Conservation (phyloP, 805 yeast species). For the Cyberlindnera japonica region DNA sequence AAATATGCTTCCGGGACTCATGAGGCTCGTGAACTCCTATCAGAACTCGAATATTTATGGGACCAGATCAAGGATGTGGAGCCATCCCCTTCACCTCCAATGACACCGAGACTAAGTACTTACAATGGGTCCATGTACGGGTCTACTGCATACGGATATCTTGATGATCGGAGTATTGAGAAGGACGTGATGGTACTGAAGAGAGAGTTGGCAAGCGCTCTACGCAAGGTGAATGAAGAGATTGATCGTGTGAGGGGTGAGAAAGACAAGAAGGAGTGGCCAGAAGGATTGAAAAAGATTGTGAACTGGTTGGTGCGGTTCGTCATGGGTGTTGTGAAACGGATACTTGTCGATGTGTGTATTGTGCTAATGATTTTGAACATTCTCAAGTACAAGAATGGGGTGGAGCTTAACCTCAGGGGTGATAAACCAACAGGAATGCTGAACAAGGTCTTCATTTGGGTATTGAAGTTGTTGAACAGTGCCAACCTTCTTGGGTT, state of each 20-base stretch:
- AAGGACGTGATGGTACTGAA: slow-evolving; percentile 24
- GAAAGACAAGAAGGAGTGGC: slow-evolving; percentile 13
- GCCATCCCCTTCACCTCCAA: slow-evolving; percentile 22
- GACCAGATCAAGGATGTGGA: slow-evolving; percentile 57
- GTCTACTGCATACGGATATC: slow-evolving; percentile 11
- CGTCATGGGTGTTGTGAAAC: slow-evolving; percentile 13
- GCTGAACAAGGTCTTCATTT: slow-evolving; percentile 9
- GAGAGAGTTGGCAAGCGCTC: slow-evolving; percentile 25
- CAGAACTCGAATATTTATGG: slow-evolving; percentile 72
- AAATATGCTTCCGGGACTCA: slow-evolving; percentile 62
- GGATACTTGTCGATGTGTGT: slow-evolving; percentile 18
- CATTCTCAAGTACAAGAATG: slow-evolving; percentile 21
- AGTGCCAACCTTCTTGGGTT: slow-evolving; percentile 19
- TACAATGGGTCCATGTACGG: slow-evolving; percentile 13
- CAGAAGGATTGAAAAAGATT: slow-evolving; percentile 12
- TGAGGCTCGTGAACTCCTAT: slow-evolving; percentile 61
- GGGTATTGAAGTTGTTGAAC: slow-evolving; percentile 17
- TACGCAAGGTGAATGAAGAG: slow-evolving; percentile 26
- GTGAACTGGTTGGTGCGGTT: slow-evolving; percentile 7
- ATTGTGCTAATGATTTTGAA: slow-evolving; percentile 21
- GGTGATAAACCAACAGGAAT: slow-evolving; percentile 8
- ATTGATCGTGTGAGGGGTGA: slow-evolving; percentile 13
- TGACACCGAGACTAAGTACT: slow-evolving; percentile 16
- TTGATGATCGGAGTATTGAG: slow-evolving; percentile 13
- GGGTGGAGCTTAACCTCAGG: slow-evolving; percentile 16